phyloP scores from a whole-genome alignment of 2,329 filamentous ascomycete genomes.

The Ophiobolus disseminans region DNA sequence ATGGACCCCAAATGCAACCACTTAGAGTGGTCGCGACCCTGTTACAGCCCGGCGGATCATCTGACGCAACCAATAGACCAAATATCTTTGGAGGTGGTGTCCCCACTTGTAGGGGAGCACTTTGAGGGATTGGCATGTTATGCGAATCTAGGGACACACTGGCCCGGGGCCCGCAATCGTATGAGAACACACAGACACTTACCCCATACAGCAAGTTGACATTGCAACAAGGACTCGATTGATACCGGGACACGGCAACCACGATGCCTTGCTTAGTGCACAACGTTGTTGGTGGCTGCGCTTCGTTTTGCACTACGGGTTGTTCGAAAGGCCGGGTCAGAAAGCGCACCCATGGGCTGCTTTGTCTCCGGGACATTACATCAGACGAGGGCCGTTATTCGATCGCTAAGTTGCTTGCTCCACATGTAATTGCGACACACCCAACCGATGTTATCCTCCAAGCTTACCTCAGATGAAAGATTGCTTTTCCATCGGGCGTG shows the following conservation, averaged over 20 bases:
- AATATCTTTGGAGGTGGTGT: conserved; percentile 10
- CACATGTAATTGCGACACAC: conserved; percentile 5
- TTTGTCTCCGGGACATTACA: conserved; percentile 13
- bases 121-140: conserved; percentile 11
- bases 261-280: background rate
- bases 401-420: conserved; percentile 1
- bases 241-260: background rate
- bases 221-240: conserved; percentile 1
- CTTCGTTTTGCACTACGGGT: conserved; percentile 1
- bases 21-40: conserved; percentile 5
- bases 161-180: conserved; percentile 11
- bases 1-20: conserved; percentile 18
- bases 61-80: conserved; percentile 1
- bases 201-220: background rate
- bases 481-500: background rate
- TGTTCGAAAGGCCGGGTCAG: background rate
- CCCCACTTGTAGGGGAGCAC: conserved; percentile 7
- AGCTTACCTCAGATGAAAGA: conserved; percentile 14
- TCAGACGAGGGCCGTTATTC: conserved; percentile 15
- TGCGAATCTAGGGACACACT: conserved; percentile 14
- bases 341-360: conserved; percentile 3
- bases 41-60: conserved; percentile 10
- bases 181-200: conserved; percentile 8
- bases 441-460: conserved; percentile 33
- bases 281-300: conserved; percentile 5